Evolutionary conservation across 345 rosid species (phyloP).

Genomic region (Eutrema heterophyllum): DNA sequence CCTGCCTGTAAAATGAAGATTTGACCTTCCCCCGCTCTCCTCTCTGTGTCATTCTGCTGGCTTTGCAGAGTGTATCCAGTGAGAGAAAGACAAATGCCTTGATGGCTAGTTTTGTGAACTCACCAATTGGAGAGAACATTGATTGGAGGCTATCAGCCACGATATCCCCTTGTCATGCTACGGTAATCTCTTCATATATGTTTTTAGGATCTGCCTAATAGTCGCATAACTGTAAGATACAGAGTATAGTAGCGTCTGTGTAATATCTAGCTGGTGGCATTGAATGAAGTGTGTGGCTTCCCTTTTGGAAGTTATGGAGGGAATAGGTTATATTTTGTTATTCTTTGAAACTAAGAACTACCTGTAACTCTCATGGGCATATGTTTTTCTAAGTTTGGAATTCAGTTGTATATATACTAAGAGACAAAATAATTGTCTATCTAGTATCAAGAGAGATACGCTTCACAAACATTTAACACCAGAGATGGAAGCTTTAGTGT

Average conservation of each 20-base stretch:
- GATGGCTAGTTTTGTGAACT: slow-evolving; percentile 76
- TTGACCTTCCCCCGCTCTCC: slow-evolving; percentile 14
- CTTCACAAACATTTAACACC: background rate
- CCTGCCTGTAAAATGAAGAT: slow-evolving; percentile 14
- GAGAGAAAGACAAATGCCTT: slow-evolving; percentile 91
- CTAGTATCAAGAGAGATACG: background rate
- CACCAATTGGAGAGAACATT: slow-evolving; percentile 86
- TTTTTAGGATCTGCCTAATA: slow-evolving; percentile 5
- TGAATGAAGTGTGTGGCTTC: slow-evolving; percentile 11
- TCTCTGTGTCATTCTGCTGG: slow-evolving; percentile 21
- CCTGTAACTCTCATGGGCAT: slow-evolving; percentile 6
- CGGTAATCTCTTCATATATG: slow-evolving; percentile 53
- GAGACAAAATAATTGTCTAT: background rate
- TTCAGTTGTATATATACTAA: background rate
- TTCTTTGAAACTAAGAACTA: background rate
- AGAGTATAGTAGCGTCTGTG: slow-evolving; percentile 8
- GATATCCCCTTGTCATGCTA: slow-evolving; percentile 95
- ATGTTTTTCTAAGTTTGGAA: background rate
- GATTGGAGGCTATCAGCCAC: slow-evolving; percentile 95
- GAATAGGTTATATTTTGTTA: background rate
- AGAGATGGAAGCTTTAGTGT: background rate
- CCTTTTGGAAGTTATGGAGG: slow-evolving; percentile 4
- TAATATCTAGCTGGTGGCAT: slow-evolving; percentile 10
- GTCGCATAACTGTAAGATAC: background rate
- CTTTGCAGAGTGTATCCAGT: slow-evolving; percentile 83